Evolutionary conservation across 106 monocot genomes (phyloP).

Genomic region (Iris macrosiphon): DNA sequence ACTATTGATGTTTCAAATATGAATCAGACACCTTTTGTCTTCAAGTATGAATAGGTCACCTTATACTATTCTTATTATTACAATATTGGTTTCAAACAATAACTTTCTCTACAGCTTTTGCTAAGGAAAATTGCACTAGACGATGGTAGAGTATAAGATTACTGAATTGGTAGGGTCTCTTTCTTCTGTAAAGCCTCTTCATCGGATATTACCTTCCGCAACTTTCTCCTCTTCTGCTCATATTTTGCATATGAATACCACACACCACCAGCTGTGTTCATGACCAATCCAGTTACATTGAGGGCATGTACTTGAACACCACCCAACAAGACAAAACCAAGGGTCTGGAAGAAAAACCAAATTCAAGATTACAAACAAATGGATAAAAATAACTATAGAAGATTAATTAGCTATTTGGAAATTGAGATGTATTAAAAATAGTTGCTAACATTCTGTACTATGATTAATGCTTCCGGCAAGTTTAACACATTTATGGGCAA

Average conservation of each 20-base stretch:
- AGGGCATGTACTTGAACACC: constrained; percentile 78
- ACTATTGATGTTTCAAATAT: no score
- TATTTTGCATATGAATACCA: constrained; percentile 97
- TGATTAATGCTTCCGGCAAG: no score
- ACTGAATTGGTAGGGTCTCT: constrained; percentile 5
- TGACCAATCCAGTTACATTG: constrained; percentile 75
- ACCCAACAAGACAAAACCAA: constrained; percentile 82
- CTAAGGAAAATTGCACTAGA: neutral
- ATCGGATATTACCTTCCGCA: constrained; percentile 34
- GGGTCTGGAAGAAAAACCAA: constrained; percentile 34
- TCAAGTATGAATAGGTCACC: no score
- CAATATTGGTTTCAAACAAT: no score
- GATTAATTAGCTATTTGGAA: no score
- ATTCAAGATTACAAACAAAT: neutral
- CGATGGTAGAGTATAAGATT: neutral
- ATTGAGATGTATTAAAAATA: no score
- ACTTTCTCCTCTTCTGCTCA: constrained; percentile 52
- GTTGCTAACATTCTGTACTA: no score
- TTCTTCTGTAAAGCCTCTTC: constrained; percentile 45
- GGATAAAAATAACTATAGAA: neutral
- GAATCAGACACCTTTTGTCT: no score
- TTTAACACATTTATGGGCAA: no score
- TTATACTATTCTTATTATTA: no score
- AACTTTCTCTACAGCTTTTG: neutral
- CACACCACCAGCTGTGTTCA: constrained; percentile 77